Percentiles rank a stretch among this genome's conserved stretches.
These are phyloP conservation scores for Hypoxylon sp. DNA, from an alignment of 2,329 filamentous ascomycete species.

Conservation along the genomic window DNA sequence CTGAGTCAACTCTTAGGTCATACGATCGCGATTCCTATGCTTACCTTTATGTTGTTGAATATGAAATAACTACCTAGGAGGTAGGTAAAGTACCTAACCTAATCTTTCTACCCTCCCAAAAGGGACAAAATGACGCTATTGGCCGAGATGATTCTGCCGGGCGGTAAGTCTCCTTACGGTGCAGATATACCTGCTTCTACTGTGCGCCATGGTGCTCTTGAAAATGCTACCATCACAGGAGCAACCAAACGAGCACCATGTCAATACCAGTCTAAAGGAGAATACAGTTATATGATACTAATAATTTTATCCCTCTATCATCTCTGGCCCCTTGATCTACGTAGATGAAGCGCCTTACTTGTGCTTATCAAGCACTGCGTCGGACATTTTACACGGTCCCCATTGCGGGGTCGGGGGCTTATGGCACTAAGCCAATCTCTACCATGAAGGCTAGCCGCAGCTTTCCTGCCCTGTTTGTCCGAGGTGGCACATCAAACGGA, in stretches of 20 bases:
- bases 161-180: neutral
- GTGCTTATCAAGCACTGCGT: conserved; percentile 15
- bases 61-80: too few relatives aligned
- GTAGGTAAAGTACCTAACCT: too few relatives aligned
- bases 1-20: neutral
- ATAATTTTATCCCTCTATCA: neutral
- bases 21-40: neutral
- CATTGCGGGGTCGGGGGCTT: neutral
- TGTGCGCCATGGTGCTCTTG: neutral
- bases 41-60: neutral
- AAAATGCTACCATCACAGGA: neutral
- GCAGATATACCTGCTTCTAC: neutral
- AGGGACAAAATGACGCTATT: conserved; percentile 10
- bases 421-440: neutral
- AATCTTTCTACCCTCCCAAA: conserved; percentile 1
- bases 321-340: neutral
- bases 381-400: neutral
- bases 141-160: conserved; percentile 5
- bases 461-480: conserved; percentile 60
- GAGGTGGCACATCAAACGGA: conserved; percentile 54
- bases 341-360: conserved; percentile 17
- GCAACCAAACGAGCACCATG: neutral
- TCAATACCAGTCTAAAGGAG: neutral
- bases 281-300: neutral
- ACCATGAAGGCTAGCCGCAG: conserved; percentile 16